These are phyloP conservation scores for Erysimum pusillum DNA, from an alignment of 441 rosid genomes.

Conservation along the genomic window DNA sequence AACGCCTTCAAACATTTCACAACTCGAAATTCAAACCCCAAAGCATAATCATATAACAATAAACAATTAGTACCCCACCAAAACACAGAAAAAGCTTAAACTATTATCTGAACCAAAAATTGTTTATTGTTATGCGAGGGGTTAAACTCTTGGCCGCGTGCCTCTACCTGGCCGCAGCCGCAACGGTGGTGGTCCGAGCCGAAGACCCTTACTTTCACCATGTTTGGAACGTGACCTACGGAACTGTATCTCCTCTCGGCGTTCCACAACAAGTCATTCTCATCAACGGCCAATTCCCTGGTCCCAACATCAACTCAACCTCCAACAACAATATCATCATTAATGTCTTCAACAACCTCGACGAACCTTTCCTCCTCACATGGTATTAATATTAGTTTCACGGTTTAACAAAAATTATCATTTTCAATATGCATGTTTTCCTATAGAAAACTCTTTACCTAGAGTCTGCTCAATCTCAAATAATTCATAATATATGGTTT, in stretches of 20 bases:
- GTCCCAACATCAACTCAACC: slow-evolving; percentile 73
- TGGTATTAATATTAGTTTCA: slow-evolving; percentile 47
- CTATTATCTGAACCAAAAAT: slow-evolving; percentile 1
- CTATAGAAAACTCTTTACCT: neutral
- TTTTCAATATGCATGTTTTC: neutral
- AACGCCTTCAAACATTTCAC: slow-evolving; percentile 21
- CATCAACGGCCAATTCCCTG: slow-evolving; percentile 71
- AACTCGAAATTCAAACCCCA: slow-evolving; percentile 40
- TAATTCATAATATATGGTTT: neutral
- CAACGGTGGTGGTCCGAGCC: slow-evolving; percentile 50
- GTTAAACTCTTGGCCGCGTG: slow-evolving; percentile 43
- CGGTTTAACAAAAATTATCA: neutral
- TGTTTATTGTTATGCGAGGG: slow-evolving; percentile 52
- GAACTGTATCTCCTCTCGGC: slow-evolving; percentile 66
- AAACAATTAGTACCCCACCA: slow-evolving; percentile 23
- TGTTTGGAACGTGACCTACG: slow-evolving; percentile 76
- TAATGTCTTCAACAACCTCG: slow-evolving; percentile 72
- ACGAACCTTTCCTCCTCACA: slow-evolving; percentile 73
- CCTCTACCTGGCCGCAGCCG: slow-evolving; percentile 46
- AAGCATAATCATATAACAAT: slow-evolving; percentile 27
- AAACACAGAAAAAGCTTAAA: slow-evolving; percentile 22
- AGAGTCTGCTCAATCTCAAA: neutral
- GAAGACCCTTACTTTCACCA: slow-evolving; percentile 69
- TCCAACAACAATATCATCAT: slow-evolving; percentile 65
- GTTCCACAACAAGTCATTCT: slow-evolving; percentile 72